Evolutionary conservation across 208 protist species (phyloP).

Genomic region (Leishmania turanica): DNA sequence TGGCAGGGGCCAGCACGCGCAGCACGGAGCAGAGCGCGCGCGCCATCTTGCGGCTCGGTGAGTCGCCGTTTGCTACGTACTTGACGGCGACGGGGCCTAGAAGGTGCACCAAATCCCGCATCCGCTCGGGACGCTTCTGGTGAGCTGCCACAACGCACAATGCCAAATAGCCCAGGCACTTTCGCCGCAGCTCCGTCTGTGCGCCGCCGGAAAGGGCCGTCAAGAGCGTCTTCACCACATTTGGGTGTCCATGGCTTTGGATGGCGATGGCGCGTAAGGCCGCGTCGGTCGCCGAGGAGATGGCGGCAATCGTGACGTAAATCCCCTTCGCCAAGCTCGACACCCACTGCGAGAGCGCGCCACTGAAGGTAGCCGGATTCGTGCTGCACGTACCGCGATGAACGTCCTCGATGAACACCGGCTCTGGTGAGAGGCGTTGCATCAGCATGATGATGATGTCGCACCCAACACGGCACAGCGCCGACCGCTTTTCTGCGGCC

Average conservation of each 20-base stretch:
- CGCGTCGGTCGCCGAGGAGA: slow-evolving; percentile 66
- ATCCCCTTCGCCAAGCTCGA: slow-evolving; percentile 56
- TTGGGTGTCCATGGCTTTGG: slow-evolving; percentile 53
- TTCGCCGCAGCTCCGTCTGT: slow-evolving; percentile 82
- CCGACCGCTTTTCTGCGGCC: slow-evolving; percentile 70
- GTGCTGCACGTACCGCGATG: slow-evolving; percentile 17
- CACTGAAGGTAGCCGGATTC: slow-evolving; percentile 24
- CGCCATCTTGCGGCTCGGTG: slow-evolving; percentile 78
- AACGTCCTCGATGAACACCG: slow-evolving; percentile 39
- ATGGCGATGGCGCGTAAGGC: slow-evolving; percentile 64
- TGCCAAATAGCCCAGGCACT: slow-evolving; percentile 81
- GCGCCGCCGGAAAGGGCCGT: slow-evolving; percentile 50
- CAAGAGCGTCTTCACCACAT: slow-evolving; percentile 45
- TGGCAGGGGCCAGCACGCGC: slow-evolving; percentile 22
- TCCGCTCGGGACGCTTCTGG: slow-evolving; percentile 8
- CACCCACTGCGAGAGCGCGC: slow-evolving; percentile 50
- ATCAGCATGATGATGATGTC: slow-evolving; percentile 47
- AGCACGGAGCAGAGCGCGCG: slow-evolving; percentile 75
- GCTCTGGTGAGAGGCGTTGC: slow-evolving; percentile 37
- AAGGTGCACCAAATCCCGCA: slow-evolving; percentile 19
- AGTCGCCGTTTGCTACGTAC: slow-evolving; percentile 74
- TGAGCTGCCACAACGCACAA: slow-evolving; percentile 51
- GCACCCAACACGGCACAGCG: slow-evolving; percentile 77
- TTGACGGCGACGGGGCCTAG: slow-evolving; percentile 32
- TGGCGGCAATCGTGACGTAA: slow-evolving; percentile 85